Evolutionary conservation across 108 stramenopile genomes (phyloP).

Genomic region (Nitzschia putrida): DNA sequence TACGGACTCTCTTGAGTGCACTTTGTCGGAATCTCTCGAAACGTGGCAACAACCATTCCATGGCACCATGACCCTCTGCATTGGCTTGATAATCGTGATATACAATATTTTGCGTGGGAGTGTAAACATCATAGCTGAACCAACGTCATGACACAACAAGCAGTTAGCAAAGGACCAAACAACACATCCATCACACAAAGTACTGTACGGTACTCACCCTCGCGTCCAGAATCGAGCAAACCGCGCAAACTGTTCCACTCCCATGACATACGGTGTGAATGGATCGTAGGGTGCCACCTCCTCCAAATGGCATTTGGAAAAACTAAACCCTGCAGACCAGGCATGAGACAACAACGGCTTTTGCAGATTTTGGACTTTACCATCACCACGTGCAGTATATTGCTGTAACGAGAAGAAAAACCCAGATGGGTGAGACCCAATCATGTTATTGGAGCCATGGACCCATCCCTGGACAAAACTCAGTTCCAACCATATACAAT

Average conservation of each 20-base stretch:
- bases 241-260: slow-evolving; percentile 90
- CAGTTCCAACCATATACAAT: background rate
- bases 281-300: slow-evolving; percentile 92
- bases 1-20: slow-evolving; percentile 39
- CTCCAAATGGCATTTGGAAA: slow-evolving; percentile 93
- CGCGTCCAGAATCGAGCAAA: slow-evolving; percentile 76
- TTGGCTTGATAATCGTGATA: slow-evolving; percentile 51
- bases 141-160: too few relatives aligned
- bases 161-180: background rate
- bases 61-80: slow-evolving; percentile 51
- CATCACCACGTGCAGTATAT: slow-evolving; percentile 66
- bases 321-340: slow-evolving; percentile 89
- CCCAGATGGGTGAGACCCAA: background rate
- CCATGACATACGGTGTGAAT: slow-evolving; percentile 78
- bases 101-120: slow-evolving; percentile 74
- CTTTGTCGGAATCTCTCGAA: slow-evolving; percentile 27
- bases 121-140: slow-evolving; percentile 87
- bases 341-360: slow-evolving; percentile 76
- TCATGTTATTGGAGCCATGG: background rate
- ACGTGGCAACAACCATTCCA: slow-evolving; percentile 72
- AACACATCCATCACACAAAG: background rate
- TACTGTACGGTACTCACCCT: slow-evolving; percentile 35
- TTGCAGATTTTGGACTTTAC: slow-evolving; percentile 60
- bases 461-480: background rate
- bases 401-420: slow-evolving; percentile 29